phyloP scores from a whole-genome alignment of 129 eudicot genomes.

The Tagetes erecta region DNA sequence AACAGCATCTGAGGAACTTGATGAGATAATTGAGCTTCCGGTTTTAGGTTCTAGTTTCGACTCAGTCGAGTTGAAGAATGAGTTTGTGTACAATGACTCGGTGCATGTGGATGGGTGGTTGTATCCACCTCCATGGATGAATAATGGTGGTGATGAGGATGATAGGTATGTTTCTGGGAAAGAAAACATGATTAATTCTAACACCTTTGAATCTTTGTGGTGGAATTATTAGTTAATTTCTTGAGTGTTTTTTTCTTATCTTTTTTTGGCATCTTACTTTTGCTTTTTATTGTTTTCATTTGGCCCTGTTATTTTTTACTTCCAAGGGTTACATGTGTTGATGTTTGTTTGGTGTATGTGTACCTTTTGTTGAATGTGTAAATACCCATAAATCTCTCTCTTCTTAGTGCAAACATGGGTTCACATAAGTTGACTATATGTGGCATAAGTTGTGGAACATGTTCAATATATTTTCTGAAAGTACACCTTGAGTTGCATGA shows the following conservation, averaged over 20 bases:
- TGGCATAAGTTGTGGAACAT: constrained; percentile 4
- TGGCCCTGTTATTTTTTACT: constrained; percentile 25
- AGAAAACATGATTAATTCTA: constrained; percentile 6
- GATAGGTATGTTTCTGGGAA: constrained; percentile 29
- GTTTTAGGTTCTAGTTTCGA: constrained; percentile 46
- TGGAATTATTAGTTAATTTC: constrained; percentile 26
- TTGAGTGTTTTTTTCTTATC: neutral
- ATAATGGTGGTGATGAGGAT: constrained; percentile 14
- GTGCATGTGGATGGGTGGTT: constrained; percentile 50
- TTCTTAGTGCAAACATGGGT: constrained; percentile 10
- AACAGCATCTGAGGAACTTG: constrained; percentile 47
- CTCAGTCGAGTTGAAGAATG: constrained; percentile 34
- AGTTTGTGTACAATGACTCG: constrained; percentile 47
- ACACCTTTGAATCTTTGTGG: constrained; percentile 33
- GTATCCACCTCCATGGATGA: constrained; percentile 45
- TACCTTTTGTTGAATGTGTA: constrained; percentile 25
- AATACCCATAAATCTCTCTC: constrained; percentile 13
- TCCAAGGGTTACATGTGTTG: constrained; percentile 21
- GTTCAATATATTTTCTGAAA: neutral
- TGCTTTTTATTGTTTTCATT: constrained; percentile 18
- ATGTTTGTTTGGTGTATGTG: constrained; percentile 17
- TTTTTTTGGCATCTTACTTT: neutral
- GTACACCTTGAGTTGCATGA: constrained; percentile 13
- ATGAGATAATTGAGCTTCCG: constrained; percentile 73
- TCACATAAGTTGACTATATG: constrained; percentile 17